Conservation (phyloP, 208 protist genomes). For the Strigomonas culicis region DNA sequence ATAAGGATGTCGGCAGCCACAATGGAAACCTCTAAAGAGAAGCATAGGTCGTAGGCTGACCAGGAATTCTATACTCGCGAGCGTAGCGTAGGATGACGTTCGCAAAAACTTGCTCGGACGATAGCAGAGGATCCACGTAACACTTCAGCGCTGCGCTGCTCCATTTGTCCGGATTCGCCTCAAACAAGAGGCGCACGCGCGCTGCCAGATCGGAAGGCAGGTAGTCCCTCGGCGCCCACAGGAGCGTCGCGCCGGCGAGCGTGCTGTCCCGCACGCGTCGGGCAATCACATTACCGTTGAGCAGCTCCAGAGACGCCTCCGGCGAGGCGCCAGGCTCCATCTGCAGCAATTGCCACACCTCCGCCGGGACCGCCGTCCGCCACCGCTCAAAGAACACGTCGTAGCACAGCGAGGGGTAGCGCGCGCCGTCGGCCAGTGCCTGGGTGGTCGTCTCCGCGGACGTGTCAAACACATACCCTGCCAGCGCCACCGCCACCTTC, state of each 20-base stretch:
- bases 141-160: constrained; percentile 29
- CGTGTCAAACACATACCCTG: neutral
- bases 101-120: constrained; percentile 39
- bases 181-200: constrained; percentile 53
- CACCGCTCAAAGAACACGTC: too few relatives aligned
- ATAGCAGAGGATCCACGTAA: constrained; percentile 56
- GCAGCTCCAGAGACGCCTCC: constrained; percentile 23
- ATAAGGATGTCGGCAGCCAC: too few relatives aligned
- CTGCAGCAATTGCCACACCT: too few relatives aligned
- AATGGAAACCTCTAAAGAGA: constrained; percentile 28
- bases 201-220: constrained; percentile 31
- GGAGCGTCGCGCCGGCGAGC: constrained; percentile 18
- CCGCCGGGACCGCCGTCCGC: too few relatives aligned
- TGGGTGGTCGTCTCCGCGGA: too few relatives aligned
- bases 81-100: constrained; percentile 50
- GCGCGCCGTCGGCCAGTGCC: too few relatives aligned
- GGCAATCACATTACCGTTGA: constrained; percentile 34
- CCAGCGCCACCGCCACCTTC: neutral
- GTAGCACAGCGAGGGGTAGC: too few relatives aligned
- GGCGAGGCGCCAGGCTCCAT: too few relatives aligned
- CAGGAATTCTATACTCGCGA: constrained; percentile 60
- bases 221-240: constrained; percentile 45
- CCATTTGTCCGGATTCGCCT: constrained; percentile 42
- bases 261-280: constrained; percentile 9
- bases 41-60: constrained; percentile 49